These are phyloP conservation scores for Penicillium sp. DNA, from an alignment of 2,329 filamentous ascomycete genomes.

Conservation along the genomic window DNA sequence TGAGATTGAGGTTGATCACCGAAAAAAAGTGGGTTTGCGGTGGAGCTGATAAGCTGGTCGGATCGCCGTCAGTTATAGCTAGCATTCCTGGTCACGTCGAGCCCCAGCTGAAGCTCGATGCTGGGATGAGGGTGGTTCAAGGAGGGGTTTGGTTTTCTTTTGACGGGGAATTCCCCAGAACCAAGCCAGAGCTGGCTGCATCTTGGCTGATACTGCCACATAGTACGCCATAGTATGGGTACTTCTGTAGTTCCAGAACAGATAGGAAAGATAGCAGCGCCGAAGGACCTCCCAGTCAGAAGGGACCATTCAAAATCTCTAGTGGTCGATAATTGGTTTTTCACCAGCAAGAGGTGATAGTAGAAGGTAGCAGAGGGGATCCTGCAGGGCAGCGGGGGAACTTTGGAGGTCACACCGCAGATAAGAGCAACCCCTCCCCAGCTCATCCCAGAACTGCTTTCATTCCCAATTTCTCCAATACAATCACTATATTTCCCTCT, in stretches of 20 bases:
- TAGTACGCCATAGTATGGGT: too few relatives aligned
- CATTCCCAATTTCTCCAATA: background rate
- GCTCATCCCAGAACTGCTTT: too few relatives aligned
- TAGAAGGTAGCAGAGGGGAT: background rate
- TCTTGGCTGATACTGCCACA: background rate
- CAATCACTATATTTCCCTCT: background rate
- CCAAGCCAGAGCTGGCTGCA: background rate
- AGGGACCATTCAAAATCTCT: too few relatives aligned
- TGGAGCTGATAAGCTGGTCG: constrained; percentile 10
- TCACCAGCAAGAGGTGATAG: too few relatives aligned
- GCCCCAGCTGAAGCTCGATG: background rate
- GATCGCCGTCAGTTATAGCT: constrained; percentile 4
- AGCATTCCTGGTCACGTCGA: background rate
- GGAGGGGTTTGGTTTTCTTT: background rate
- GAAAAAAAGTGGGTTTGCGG: constrained; percentile 7
- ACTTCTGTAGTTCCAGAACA: too few relatives aligned
- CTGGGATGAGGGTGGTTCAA: background rate
- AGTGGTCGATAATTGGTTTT: too few relatives aligned
- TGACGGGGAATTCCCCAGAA: background rate
- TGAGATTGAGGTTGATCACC: background rate
- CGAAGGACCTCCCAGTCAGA: too few relatives aligned
- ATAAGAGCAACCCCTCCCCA: constrained; percentile 16
- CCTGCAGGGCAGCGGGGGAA: background rate
- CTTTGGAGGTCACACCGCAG: constrained; percentile 8
- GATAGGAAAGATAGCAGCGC: too few relatives aligned